Evolutionary conservation across 108 stramenopile genomes (phyloP), one percentile per base, ranked within the genome.

Genomic region (Pseudonitzschia multiseries): DNA sequence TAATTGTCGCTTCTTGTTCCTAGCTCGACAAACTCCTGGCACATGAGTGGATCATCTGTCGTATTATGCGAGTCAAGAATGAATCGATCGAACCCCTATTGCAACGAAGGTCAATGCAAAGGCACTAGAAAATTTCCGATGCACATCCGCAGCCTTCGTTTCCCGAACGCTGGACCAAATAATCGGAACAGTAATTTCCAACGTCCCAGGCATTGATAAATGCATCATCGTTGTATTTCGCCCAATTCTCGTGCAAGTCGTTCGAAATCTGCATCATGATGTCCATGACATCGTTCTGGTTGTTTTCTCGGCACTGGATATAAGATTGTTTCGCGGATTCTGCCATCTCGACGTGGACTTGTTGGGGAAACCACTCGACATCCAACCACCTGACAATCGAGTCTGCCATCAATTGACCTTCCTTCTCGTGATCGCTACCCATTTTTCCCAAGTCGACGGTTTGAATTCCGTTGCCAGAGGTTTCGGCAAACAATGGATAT

Each of bases 161-260:
- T 29, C 92, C 92, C 41, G 81, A 77, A 22, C 79, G 74, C 15
- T 86, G 51, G 31, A 83, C 84, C 56, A 93, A 71, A 68, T 91
- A 94, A 68, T 94, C 93, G 18, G 89, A 80, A 48, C 87, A 88
- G 57, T 94, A 94, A 57, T 91, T 94, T 4, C 86, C 87, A 61
- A 91, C 57, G 78, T 94, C 93, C 88, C 88, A 94, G 10, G 90
- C 86, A 72, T 87, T 90, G 8, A 94, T 89, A 76, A 94, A 94
- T n/a, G 90, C 89, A 79, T 94, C 93, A 4, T 82, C 76, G 52
- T 94, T 81, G 56, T 87, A 94, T 41, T 86, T 78, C 15, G 72
- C 48, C 93, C 93, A 94, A 26, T 87, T 77, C 10, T 66, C 76
- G 54, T 79, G 76, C 33, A 94, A 72, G 76, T 89, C 83, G 44